phyloP scores from a whole-genome alignment of 1,139 yeast species.

The Candida frijolesensis region DNA sequence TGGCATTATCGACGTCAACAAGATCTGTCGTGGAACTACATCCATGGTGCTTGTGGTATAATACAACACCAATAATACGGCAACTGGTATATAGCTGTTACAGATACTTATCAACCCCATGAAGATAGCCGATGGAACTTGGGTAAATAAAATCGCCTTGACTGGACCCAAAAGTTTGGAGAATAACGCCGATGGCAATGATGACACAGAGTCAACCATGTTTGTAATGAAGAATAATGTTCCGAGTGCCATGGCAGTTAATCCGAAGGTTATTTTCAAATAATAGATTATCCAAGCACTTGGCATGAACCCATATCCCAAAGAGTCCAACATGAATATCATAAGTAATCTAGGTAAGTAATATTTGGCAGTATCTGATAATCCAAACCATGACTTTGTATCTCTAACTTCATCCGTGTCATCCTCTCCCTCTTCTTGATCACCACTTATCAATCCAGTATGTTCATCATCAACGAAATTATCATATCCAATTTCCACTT shows the following conservation, averaged over 20 bases:
- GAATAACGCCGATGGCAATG: constrained; percentile 53
- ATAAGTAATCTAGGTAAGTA: constrained; percentile 44
- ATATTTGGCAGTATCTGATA: constrained; percentile 34
- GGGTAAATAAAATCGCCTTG: constrained; percentile 72
- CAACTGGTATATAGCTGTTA: constrained; percentile 31
- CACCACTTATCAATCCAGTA: constrained; percentile 9
- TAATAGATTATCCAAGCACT: constrained; percentile 87
- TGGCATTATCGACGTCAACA: constrained; percentile 68
- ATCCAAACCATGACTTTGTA: constrained; percentile 14
- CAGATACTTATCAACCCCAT: constrained; percentile 38
- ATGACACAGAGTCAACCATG: constrained; percentile 17
- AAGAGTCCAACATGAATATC: constrained; percentile 74
- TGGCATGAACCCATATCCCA: constrained; percentile 88
- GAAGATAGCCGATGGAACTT: constrained; percentile 74
- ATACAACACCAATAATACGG: constrained; percentile 56
- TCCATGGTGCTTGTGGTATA: constrained; percentile 76
- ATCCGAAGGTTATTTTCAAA: constrained; percentile 47
- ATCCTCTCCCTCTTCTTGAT: constrained; percentile 11
- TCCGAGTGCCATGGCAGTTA: constrained; percentile 49
- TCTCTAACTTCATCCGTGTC: constrained; percentile 9
- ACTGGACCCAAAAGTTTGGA: constrained; percentile 77
- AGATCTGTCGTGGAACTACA: constrained; percentile 85
- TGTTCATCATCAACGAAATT: constrained; percentile 11
- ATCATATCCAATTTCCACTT: constrained; percentile 48
- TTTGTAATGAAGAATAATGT: constrained; percentile 57